Base-by-base conservation (phyloP, 495 filamentous ascomycete genomes). In the Glarea lozoyensis region DNA sequence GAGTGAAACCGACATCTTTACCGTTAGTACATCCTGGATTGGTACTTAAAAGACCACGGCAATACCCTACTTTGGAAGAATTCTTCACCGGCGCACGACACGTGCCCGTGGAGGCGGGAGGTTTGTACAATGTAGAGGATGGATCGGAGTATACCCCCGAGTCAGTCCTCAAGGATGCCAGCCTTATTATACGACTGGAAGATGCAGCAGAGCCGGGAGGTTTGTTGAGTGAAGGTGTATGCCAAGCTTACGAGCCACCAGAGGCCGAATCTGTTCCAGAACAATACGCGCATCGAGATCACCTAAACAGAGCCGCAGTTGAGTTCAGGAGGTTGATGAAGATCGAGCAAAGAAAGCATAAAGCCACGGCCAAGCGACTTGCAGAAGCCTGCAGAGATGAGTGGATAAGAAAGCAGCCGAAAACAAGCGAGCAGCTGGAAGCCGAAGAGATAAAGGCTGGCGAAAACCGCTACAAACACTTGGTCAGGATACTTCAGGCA, bases 281-380 rank as follows among this genome's bases (percentile, higher is more conserved):
- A 43, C 86, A 86, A 41, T 95, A 86, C 64, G 79, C 80, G 12
- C 89, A 95, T 54, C 73, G 76, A 43, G 88, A 96, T 55, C 84
- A 95, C 54, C 69, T 97, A 6, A 73, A 86, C 31, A 77, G 80
- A 11, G 88, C 94, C 52, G 86, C 85, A 33, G 49, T 84, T 10
- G 76, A 87, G 49, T 88, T 97, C 52, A 78, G 85, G 30, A 79
- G 74, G 48, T 66, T 94, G 29, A 71, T 96, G 66, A 63, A 79
- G 17, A 69, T 77, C 40, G 93, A 97, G 59, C 76, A 82, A 43
- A 75, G 72, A 49, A 74, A 79, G 10, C 93, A 97, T 55, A 67
- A 65, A 22, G 63, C 61, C 25, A 58, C 68, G n/a, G 85, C 85
- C 6, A 88, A 82, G 55, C 65, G 69, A 18, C 49, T 84, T 21